Evolutionary conservation across 208 protist species (phyloP).

Genomic region (Lotmaria passim): DNA sequence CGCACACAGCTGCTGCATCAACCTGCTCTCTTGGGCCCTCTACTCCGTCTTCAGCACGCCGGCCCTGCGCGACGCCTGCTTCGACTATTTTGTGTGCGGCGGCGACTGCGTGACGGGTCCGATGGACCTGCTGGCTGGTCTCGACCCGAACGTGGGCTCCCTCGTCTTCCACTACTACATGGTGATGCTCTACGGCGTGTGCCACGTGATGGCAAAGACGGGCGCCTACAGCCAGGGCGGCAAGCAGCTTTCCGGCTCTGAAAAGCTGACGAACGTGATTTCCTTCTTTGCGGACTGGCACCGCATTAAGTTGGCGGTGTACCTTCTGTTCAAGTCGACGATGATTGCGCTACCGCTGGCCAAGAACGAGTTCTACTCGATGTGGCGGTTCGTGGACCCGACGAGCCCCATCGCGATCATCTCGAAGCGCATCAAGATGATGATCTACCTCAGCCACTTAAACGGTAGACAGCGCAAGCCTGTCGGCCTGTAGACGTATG

Average conservation of each 20-base stretch:
- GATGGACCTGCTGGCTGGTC: slow-evolving; percentile 84
- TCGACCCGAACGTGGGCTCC: slow-evolving; percentile 62
- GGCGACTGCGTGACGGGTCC: slow-evolving; percentile 87
- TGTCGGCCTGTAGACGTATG: slow-evolving; percentile 61
- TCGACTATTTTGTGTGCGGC: slow-evolving; percentile 91
- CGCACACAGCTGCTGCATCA: slow-evolving; percentile 87
- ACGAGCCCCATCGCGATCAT: slow-evolving; percentile 71
- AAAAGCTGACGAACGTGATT: slow-evolving; percentile 56
- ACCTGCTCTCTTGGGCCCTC: slow-evolving; percentile 92
- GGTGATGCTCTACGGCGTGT: slow-evolving; percentile 74
- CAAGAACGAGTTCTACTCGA: slow-evolving; percentile 83
- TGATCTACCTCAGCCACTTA: slow-evolving; percentile 52
- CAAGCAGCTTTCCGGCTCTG: slow-evolving; percentile 19
- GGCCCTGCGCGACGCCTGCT: slow-evolving; percentile 81
- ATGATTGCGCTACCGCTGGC: slow-evolving; percentile 58
- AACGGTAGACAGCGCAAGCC: slow-evolving; percentile 79
- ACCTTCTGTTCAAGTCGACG: slow-evolving; percentile 66
- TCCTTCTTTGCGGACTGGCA: slow-evolving; percentile 64
- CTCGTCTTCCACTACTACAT: slow-evolving; percentile 89
- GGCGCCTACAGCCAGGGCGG: slow-evolving; percentile 39
- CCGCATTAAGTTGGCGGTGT: slow-evolving; percentile 61
- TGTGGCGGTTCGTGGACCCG: slow-evolving; percentile 83
- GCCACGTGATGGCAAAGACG: slow-evolving; percentile 56
- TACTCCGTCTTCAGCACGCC: slow-evolving; percentile 85
- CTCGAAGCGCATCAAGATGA: slow-evolving; percentile 64